Conservation (phyloP, 164 flowering plant species). For the Echeveria elegans region DNA sequence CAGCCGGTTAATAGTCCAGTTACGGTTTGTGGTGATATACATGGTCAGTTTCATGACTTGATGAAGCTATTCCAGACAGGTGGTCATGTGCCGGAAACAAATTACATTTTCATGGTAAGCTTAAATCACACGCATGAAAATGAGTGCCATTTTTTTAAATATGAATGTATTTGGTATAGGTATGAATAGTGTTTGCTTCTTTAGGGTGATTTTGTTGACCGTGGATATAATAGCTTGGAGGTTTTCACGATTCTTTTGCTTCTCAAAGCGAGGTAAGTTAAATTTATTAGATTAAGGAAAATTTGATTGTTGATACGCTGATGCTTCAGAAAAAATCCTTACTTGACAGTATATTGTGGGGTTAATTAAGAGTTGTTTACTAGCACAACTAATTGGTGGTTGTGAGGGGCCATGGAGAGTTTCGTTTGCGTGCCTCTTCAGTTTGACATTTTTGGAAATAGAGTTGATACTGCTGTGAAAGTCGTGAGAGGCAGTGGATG, state of each 20-base stretch:
- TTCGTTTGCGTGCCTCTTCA: no score
- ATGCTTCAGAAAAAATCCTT: no score
- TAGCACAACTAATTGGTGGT: no score
- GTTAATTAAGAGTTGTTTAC: no score
- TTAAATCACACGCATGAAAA: background rate
- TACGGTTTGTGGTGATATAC: constrained; percentile 95
- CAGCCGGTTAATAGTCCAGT: constrained; percentile 99
- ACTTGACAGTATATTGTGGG: no score
- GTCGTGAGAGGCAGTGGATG: background rate
- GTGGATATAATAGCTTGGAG: constrained; percentile 97
- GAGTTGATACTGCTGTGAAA: no score
- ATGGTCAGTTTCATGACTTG: constrained; percentile 94
- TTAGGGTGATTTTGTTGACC: constrained; percentile 99
- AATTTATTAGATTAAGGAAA: background rate
- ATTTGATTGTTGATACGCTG: background rate
- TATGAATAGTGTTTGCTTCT: constrained; percentile 10
- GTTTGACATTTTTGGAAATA: no score
- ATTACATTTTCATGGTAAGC: constrained; percentile 90
- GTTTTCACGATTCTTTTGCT: constrained; percentile 96
- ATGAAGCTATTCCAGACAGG: constrained; percentile 98
- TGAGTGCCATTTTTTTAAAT: background rate
- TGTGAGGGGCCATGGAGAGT: no score
- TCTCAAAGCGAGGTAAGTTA: constrained; percentile 84
- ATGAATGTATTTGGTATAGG: background rate
- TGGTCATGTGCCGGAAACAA: constrained; percentile 97